Conservation (phyloP, 352 stramenopile species). For the Poterioochromonas sp. region DNA sequence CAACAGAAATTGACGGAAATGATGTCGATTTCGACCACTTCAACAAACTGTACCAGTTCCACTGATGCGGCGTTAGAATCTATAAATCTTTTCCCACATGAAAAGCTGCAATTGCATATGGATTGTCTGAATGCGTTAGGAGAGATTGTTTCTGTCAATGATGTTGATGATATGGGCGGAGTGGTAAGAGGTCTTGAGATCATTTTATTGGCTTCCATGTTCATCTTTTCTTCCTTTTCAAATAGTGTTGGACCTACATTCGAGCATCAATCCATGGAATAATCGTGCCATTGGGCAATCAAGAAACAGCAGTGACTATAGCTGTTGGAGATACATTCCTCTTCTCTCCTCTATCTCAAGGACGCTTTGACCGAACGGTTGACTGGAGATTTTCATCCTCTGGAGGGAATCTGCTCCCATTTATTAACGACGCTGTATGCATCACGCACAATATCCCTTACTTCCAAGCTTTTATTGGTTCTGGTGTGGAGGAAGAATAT, state of each 20-base stretch:
- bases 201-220: background rate
- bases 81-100: too few relatives aligned
- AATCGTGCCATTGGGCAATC: too few relatives aligned
- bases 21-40: too few relatives aligned
- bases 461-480: background rate
- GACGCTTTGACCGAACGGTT: background rate
- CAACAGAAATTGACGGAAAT: too few relatives aligned
- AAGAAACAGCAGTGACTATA: background rate
- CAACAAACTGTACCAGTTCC: too few relatives aligned
- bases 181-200: background rate
- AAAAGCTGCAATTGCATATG: conserved; percentile 26
- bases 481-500: conserved; percentile 14
- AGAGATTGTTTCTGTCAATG: conserved; percentile 16
- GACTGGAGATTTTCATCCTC: too few relatives aligned
- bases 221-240: background rate
- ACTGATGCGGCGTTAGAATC: background rate
- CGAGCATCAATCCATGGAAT: conserved; percentile 12
- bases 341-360: conserved; percentile 7
- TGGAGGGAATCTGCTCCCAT: background rate
- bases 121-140: conserved; percentile 33
- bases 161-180: conserved; percentile 32
- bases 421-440: background rate
- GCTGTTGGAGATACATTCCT: conserved; percentile 33
- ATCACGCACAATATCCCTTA: conserved; percentile 17
- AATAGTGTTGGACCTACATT: conserved; percentile 32